Evolutionary conservation across 2,329 filamentous ascomycete genomes (phyloP), one percentile per base, ranked within the genome.

Genomic region (Harringtonia aguacate): DNA sequence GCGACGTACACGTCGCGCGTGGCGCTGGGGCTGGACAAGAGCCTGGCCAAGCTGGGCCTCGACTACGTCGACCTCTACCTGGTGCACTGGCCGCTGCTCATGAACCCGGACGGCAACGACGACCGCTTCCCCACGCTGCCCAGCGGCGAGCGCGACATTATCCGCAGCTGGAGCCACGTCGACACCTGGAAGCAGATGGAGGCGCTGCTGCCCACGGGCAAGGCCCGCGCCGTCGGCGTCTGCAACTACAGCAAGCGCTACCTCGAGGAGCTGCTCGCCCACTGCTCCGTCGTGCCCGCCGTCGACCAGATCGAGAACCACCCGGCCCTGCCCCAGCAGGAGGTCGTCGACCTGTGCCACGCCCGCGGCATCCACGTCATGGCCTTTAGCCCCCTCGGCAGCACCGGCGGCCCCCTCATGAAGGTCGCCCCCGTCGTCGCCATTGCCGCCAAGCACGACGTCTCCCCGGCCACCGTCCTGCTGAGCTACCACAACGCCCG

Each of bases 51-150:
- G 47, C 67, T 94, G 30, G 84, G 85, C 2, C 67, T 92, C 39
- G 82, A 87, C 51, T 90, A 94, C 59, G 73, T 94, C 6, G 87
- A 94, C 59, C 68, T 94, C 46, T 87, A 77, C 59, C 71, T 94
- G 31, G 75, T 94, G 68, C 86, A 94, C 66, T 92, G 86, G 85
- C 83, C 85, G 7, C 67, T 87, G 37, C 78, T 83, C 40, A 81
- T 89, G 77, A 90, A 89, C 65, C 82, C 83, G 8, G 73, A 84
- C 29, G 83, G 79, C 50, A 83, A 84, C 66, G 69, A 84, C 59
- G 79, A 83, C 54, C 72, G 75, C 48, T 86, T 90, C 65, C 86
- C 86, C 53, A 87, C 80, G 61, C 76, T 77, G 41, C 66, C 77
- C 14, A 81, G 90, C 58, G 86, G 86, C 50, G 73, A 71, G 37